Conservation (phyloP, 352 stramenopile species). For the Saprolegnia parasitica region DNA sequence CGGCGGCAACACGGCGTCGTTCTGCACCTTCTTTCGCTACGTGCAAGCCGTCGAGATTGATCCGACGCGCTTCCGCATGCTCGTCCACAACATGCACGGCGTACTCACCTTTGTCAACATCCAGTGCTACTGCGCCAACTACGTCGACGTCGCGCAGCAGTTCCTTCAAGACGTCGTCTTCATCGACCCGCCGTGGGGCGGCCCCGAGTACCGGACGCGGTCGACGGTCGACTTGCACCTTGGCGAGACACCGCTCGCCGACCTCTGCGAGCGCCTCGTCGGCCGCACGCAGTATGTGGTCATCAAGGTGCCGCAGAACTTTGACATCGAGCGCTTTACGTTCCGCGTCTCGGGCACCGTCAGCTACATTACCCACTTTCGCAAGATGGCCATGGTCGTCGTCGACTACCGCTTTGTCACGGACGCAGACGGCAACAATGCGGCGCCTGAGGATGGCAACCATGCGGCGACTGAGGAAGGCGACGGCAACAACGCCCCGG, state of each 20-base stretch:
- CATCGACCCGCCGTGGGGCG: constrained; percentile 77
- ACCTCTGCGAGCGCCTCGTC: constrained; percentile 52
- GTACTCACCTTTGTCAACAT: constrained; percentile 59
- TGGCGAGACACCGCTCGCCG: constrained; percentile 51
- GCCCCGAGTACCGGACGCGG: constrained; percentile 72
- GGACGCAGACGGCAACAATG: too few relatives aligned
- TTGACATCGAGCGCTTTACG: constrained; percentile 70
- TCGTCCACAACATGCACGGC: constrained; percentile 57
- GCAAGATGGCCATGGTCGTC: constrained; percentile 75
- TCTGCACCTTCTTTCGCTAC: constrained; percentile 69
- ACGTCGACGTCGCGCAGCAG: constrained; percentile 30
- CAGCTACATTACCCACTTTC: constrained; percentile 54
- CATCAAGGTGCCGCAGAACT: constrained; percentile 79
- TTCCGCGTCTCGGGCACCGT: constrained; percentile 51
- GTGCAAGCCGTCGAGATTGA: constrained; percentile 77
- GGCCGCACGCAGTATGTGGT: constrained; percentile 52
- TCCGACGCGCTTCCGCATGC: constrained; percentile 51
- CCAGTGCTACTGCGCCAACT: constrained; percentile 35
- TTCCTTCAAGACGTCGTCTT: constrained; percentile 55
- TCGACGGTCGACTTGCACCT: constrained; percentile 68
- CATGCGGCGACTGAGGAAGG: too few relatives aligned
- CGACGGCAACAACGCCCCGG: too few relatives aligned
- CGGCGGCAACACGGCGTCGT: constrained; percentile 74
- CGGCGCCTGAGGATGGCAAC: too few relatives aligned
- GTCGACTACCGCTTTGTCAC: constrained; percentile 40